phyloP scores from a whole-genome alignment of 2,329 filamentous ascomycete species.

The Tricladium varicosporioides region DNA sequence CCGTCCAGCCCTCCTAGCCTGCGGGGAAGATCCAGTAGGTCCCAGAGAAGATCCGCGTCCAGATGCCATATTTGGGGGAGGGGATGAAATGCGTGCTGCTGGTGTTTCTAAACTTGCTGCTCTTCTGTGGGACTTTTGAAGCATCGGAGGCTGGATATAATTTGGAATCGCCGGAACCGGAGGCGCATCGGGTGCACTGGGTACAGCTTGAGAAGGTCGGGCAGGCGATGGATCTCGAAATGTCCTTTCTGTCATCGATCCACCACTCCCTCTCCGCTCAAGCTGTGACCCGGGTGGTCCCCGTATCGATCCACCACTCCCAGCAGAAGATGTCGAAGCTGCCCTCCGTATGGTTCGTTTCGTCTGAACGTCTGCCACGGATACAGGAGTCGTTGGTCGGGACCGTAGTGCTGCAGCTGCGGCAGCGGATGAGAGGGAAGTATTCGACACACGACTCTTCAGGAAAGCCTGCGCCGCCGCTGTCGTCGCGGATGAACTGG shows the following conservation, averaged over 20 bases:
- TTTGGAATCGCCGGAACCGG: slow-evolving; percentile 74
- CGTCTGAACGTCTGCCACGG: slow-evolving; percentile 79
- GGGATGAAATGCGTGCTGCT: slow-evolving; percentile 30
- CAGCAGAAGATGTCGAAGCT: slow-evolving; percentile 68
- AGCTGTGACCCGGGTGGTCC: slow-evolving; percentile 44
- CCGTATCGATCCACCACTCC: slow-evolving; percentile 43
- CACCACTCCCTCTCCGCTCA: slow-evolving; percentile 65
- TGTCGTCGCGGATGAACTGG: slow-evolving; percentile 71
- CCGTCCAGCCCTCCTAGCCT: slow-evolving; percentile 24
- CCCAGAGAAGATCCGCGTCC: slow-evolving; percentile 33
- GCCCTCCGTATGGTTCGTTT: slow-evolving; percentile 77
- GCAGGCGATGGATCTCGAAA: slow-evolving; percentile 75
- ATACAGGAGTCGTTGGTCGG: slow-evolving; percentile 73
- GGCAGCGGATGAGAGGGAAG: slow-evolving; percentile 76
- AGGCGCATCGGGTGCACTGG: slow-evolving; percentile 51
- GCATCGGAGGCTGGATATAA: slow-evolving; percentile 35
- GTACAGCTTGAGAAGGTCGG: slow-evolving; percentile 40
- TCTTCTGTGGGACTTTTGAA: slow-evolving; percentile 28
- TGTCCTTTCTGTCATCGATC: slow-evolving; percentile 85
- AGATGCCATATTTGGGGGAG: slow-evolving; percentile 26
- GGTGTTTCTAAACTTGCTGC: slow-evolving; percentile 40
- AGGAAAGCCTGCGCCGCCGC: slow-evolving; percentile 81
- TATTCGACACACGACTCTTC: slow-evolving; percentile 60
- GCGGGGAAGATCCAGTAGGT: slow-evolving; percentile 15
- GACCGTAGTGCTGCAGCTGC: slow-evolving; percentile 82